phyloP scores from a whole-genome alignment of 192 early-diverging fungal species.

The Umbelopsis isabellina region DNA sequence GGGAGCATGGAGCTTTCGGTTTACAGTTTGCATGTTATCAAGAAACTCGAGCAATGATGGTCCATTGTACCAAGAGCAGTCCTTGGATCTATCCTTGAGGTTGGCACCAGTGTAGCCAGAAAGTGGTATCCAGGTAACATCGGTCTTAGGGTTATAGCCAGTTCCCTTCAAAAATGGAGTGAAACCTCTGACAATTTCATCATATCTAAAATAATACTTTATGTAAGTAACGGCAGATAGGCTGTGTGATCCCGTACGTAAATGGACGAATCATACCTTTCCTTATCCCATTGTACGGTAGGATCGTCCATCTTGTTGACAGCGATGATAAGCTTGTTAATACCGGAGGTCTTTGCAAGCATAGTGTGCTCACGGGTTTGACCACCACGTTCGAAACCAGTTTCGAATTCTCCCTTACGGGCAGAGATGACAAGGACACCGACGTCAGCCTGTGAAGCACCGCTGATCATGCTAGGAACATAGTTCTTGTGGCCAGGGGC shows the following conservation, averaged over 20 bases:
- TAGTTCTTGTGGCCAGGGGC: constrained; percentile 99
- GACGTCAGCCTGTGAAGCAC: constrained; percentile 96
- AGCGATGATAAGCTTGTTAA: constrained; percentile 89
- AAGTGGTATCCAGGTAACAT: constrained; percentile 89
- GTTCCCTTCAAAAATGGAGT: constrained; percentile 88
- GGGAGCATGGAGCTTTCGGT: constrained; percentile 87
- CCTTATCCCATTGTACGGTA: constrained; percentile 93
- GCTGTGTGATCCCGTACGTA: not conserved
- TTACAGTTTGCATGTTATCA: constrained; percentile 79
- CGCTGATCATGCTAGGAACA: constrained; percentile 97
- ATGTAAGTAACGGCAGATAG: constrained; percentile 14
- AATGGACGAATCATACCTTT: constrained; percentile 44
- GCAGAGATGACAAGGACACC: constrained; percentile 96
- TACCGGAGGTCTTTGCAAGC: constrained; percentile 95
- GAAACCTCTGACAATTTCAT: constrained; percentile 86
- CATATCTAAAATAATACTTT: constrained; percentile 59
- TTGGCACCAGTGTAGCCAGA: constrained; percentile 98
- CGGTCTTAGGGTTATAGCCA: constrained; percentile 88
- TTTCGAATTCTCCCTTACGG: constrained; percentile 99
- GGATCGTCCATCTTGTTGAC: constrained; percentile 99
- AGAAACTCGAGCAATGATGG: constrained; percentile 87
- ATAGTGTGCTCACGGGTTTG: constrained; percentile 99
- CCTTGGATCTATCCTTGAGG: constrained; percentile 79
- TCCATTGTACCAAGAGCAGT: constrained; percentile 82
- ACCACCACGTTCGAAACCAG: constrained; percentile 98